Percentiles rank a stretch among this genome's conserved stretches.
These are phyloP conservation scores for Parietaria judaica DNA, from an alignment of 306 rosid species.

Conservation along the genomic window DNA sequence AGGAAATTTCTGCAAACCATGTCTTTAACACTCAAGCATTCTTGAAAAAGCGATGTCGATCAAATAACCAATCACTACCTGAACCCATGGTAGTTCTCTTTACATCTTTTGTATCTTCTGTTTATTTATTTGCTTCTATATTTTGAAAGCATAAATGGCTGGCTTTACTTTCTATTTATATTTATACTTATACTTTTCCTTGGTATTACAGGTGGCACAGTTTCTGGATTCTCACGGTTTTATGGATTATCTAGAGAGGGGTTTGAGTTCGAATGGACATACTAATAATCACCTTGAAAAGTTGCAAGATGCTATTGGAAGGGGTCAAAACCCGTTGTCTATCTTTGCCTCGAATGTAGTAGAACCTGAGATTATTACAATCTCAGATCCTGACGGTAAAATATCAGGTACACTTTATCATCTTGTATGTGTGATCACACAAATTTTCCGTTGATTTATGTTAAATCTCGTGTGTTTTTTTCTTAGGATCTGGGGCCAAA, in stretches of 20 bases:
- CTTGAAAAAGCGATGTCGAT: conserved; percentile 80
- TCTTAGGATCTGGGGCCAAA: conserved; percentile 69
- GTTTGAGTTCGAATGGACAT: conserved; percentile 69
- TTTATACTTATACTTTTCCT: background rate
- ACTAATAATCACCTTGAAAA: conserved; percentile 80
- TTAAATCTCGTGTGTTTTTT: conserved; percentile 11
- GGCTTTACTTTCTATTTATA: background rate
- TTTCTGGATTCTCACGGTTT: conserved; percentile 92
- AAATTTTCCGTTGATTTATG: background rate
- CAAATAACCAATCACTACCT: conserved; percentile 67
- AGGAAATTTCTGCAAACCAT: conserved; percentile 75
- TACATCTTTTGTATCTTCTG: conserved; percentile 21
- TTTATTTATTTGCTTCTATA: background rate
- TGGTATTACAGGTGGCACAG: conserved; percentile 48
- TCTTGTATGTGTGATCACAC: no score
- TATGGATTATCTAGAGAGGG: conserved; percentile 87
- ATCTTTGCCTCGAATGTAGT: conserved; percentile 52
- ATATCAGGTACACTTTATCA: conserved; percentile 52
- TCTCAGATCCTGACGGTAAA: conserved; percentile 69
- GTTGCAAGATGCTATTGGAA: conserved; percentile 95
- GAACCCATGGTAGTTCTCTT: conserved; percentile 69
- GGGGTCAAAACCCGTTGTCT: conserved; percentile 94
- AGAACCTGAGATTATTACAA: conserved; percentile 88
- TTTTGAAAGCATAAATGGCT: background rate
- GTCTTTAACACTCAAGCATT: conserved; percentile 86